Conservation (phyloP, 116 monocot species). For the Phalaenopsis hybrid region DNA sequence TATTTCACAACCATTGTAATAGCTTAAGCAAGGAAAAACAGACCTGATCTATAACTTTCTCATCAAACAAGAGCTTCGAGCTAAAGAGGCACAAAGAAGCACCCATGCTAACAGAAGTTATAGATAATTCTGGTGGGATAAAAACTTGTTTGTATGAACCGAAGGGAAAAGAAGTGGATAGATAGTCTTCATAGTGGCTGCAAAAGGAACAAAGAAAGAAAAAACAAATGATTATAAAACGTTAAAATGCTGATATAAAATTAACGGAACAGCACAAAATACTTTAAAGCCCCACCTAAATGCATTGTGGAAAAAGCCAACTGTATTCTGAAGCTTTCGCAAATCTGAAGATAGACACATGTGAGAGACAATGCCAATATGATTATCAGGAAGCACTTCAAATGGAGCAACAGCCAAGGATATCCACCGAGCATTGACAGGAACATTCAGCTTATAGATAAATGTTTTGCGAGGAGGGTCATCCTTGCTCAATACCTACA, state of each 20-base stretch:
- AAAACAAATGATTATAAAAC: background rate
- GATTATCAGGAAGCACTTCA: constrained; percentile 71
- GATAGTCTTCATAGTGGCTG: constrained; percentile 95
- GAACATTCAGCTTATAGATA: constrained; percentile 72
- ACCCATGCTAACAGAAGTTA: constrained; percentile 61
- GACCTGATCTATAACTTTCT: constrained; percentile 87
- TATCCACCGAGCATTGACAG: constrained; percentile 79
- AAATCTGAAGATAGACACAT: constrained; percentile 61
- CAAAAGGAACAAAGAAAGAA: constrained; percentile 18
- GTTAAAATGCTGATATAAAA: background rate
- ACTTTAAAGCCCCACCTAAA: constrained; percentile 47
- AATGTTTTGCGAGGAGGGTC: constrained; percentile 76
- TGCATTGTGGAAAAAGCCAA: constrained; percentile 75
- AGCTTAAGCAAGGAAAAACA: constrained; percentile 1
- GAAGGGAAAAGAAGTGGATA: constrained; percentile 77
- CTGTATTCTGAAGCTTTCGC: constrained; percentile 72
- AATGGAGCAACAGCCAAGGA: constrained; percentile 83
- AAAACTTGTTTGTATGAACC: constrained; percentile 95
- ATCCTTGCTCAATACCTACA: constrained; percentile 76
- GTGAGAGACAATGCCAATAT: constrained; percentile 60
- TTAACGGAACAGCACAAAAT: background rate
- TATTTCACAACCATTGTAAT: background rate
- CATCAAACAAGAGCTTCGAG: constrained; percentile 79
- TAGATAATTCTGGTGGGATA: constrained; percentile 54
- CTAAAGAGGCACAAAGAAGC: constrained; percentile 79